Percentiles rank a stretch among this genome's conserved stretches.
These are phyloP conservation scores for Ogataea hybrid DNA, from an alignment of 1,139 yeast species.

Conservation along the genomic window DNA sequence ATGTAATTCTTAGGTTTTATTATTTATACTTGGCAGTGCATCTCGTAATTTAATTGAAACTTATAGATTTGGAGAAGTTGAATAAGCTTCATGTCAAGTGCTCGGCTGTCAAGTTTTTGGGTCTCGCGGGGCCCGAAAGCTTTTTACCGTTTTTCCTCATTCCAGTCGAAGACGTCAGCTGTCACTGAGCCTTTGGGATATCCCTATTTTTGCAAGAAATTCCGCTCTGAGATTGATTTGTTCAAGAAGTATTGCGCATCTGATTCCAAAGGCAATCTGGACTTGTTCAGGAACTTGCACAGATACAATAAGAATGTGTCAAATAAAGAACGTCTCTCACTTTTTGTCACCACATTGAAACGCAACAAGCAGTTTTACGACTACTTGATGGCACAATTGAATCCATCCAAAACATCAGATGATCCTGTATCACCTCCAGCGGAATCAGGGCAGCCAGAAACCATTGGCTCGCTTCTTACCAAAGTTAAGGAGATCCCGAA, in stretches of 20 bases:
- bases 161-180: not conserved
- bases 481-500: not conserved
- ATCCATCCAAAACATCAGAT: not conserved
- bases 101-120: not conserved
- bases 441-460: not conserved
- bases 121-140: not conserved
- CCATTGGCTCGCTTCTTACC: slow-evolving; percentile 2
- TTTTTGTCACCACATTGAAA: slow-evolving; percentile 18
- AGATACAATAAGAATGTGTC: slow-evolving; percentile 3
- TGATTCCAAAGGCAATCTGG: slow-evolving; percentile 7
- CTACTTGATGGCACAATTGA: slow-evolving; percentile 4
- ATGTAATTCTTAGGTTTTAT: slow-evolving; percentile 5
- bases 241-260: slow-evolving; percentile 14
- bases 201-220: slow-evolving; percentile 16
- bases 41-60: not conserved
- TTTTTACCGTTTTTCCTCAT: not conserved
- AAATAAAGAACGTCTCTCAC: slow-evolving; percentile 14
- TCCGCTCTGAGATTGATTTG: slow-evolving; percentile 14
- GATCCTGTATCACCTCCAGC: not conserved
- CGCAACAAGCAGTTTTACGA: slow-evolving; percentile 13
- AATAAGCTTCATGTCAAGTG: not conserved
- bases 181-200: slow-evolving; percentile 15
- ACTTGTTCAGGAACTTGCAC: slow-evolving; percentile 9
- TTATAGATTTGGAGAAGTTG: not conserved
- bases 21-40: not conserved